phyloP scores from a whole-genome alignment of 2,329 filamentous ascomycete species.

The Diplocarpon rosae region DNA sequence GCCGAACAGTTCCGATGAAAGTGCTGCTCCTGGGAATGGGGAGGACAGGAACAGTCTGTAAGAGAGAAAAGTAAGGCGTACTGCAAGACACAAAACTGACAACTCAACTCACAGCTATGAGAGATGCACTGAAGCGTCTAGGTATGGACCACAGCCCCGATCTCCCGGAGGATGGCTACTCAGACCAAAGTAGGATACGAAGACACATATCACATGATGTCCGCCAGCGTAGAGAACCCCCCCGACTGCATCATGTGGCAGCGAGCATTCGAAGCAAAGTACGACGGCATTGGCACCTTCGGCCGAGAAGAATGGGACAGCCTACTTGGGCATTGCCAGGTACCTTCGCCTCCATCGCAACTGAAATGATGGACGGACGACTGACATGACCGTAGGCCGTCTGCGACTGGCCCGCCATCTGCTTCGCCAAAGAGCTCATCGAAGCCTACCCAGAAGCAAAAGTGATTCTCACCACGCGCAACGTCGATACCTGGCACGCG shows the following conservation, averaged over 20 bases:
- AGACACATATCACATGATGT: slow-evolving; percentile 67
- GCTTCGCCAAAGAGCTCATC: slow-evolving; percentile 59
- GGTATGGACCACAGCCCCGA: slow-evolving; percentile 28
- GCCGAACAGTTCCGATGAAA: slow-evolving; percentile 59
- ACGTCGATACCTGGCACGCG: slow-evolving; percentile 45
- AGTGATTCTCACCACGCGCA: slow-evolving; percentile 55
- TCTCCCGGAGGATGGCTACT: too few species aligned
- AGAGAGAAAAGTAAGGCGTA: slow-evolving; percentile 33
- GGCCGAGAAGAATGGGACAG: slow-evolving; percentile 59
- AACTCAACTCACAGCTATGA: slow-evolving; percentile 37
- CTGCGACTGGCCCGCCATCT: slow-evolving; percentile 57
- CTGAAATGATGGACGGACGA: neutral
- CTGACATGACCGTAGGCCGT: slow-evolving; percentile 34
- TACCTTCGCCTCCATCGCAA: neutral
- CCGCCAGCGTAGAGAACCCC: slow-evolving; percentile 55
- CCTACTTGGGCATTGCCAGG: slow-evolving; percentile 51
- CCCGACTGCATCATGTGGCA: slow-evolving; percentile 60
- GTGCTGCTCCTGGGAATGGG: slow-evolving; percentile 60
- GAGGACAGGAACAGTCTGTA: slow-evolving; percentile 60
- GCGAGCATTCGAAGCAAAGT: slow-evolving; percentile 54
- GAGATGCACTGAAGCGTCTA: slow-evolving; percentile 52
- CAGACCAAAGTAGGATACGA: slow-evolving; percentile 32
- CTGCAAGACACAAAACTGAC: neutral
- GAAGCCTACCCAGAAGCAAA: slow-evolving; percentile 64
- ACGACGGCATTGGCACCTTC: slow-evolving; percentile 46